Conservation (phyloP, 108 stramenopile genomes). For the Bacterosira constricta region DNA sequence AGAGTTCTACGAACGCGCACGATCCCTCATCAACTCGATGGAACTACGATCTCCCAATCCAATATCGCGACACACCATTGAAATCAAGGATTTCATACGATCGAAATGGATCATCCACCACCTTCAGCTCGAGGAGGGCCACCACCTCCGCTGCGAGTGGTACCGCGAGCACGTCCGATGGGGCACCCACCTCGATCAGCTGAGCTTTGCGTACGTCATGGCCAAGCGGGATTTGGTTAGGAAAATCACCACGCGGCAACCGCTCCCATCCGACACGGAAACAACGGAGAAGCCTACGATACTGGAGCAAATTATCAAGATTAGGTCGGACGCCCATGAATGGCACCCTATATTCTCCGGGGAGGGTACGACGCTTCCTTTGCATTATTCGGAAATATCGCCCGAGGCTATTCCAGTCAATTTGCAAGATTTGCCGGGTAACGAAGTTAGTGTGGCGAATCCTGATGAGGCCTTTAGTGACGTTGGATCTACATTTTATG, state of each 20-base stretch:
- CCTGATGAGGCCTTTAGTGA: constrained; percentile 4
- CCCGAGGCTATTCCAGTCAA: constrained; percentile 30
- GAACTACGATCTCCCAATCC: constrained; percentile 59
- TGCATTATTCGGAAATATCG: constrained; percentile 32
- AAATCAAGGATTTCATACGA: constrained; percentile 73
- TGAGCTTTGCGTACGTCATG: constrained; percentile 82
- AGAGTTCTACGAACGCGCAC: constrained; percentile 72
- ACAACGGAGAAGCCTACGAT: constrained; percentile 11
- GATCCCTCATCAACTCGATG: constrained; percentile 59
- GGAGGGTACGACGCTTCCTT: constrained; percentile 14
- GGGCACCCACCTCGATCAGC: constrained; percentile 65
- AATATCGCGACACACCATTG: constrained; percentile 49
- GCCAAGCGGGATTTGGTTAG: constrained; percentile 59
- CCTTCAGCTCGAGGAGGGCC: constrained; percentile 63
- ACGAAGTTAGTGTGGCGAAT: constrained; percentile 27
- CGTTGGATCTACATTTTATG: constrained; percentile 34
- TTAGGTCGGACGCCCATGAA: constrained; percentile 66
- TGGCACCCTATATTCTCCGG: constrained; percentile 66
- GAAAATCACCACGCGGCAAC: constrained; percentile 46
- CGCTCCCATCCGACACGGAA: constrained; percentile 19
- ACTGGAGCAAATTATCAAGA: constrained; percentile 33
- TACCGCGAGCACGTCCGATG: constrained; percentile 77
- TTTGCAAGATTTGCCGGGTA: constrained; percentile 33
- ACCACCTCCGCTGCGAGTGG: constrained; percentile 83
- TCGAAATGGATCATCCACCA: constrained; percentile 80